These are phyloP conservation scores for Hsuehochloa calcarea DNA, from an alignment of 176 grass and related monocot species.

Conservation along the genomic window DNA sequence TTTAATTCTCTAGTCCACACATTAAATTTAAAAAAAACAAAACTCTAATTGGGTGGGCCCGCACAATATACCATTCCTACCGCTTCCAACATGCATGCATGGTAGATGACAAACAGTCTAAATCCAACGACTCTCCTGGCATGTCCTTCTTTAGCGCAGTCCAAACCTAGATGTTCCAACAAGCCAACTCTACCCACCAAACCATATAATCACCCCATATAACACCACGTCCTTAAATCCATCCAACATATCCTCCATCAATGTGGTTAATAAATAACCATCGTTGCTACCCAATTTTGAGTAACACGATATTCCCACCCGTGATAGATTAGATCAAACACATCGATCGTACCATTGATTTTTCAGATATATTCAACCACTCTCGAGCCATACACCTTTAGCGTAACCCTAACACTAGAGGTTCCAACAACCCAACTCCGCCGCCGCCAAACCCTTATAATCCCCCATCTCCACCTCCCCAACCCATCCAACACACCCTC, in stretches of 20 bases:
- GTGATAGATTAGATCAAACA: background rate
- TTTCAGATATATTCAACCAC: background rate
- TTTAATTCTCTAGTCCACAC: background rate
- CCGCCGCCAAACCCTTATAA: background rate
- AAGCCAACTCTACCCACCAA: background rate
- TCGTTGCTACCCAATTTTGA: background rate
- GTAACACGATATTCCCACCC: background rate
- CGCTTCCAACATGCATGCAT: background rate
- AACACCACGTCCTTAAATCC: background rate
- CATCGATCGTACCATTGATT: background rate
- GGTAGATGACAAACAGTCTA: background rate
- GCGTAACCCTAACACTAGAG: background rate
- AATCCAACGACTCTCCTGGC: background rate
- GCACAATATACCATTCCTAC: background rate
- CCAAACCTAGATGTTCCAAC: background rate
- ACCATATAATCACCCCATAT: background rate
- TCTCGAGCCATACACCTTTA: background rate
- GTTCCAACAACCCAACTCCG: background rate
- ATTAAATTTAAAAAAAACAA: background rate
- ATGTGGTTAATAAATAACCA: background rate
- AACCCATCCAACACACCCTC: background rate
- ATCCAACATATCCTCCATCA: background rate
- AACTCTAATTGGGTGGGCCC: background rate
- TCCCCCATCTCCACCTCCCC: background rate
- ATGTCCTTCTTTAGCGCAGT: background rate